Conservation (phyloP, 495 filamentous ascomycete species). For the Schizothecium vesticola region DNA sequence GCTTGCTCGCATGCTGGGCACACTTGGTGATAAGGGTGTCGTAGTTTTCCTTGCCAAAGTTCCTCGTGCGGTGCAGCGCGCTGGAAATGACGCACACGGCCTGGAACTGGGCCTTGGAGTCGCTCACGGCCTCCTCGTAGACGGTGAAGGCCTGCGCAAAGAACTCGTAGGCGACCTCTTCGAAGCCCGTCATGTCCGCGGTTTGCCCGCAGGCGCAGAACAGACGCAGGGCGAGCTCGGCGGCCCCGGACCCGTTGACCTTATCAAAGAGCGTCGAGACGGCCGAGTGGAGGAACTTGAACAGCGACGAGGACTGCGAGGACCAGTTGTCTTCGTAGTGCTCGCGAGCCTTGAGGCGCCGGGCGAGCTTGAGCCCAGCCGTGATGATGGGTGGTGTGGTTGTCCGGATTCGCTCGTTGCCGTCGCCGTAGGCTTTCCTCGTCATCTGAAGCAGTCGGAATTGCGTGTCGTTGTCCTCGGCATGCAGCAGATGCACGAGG, state of each 20-base stretch:
- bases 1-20: conserved; percentile 91
- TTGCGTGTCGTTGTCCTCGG: conserved; percentile 83
- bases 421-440: conserved; percentile 81
- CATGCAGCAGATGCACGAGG: conserved; percentile 80
- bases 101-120: conserved; percentile 94
- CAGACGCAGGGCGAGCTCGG: conserved; percentile 80
- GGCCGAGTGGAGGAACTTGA: conserved; percentile 88
- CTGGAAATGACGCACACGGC: conserved; percentile 92
- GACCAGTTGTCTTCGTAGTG: conserved; percentile 96
- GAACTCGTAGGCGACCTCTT: conserved; percentile 96
- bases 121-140: conserved; percentile 92
- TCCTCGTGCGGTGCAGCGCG: conserved; percentile 76
- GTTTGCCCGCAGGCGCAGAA: conserved; percentile 90
- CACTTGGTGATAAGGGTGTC: conserved; percentile 98
- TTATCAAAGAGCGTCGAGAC: conserved; percentile 86
- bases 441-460: conserved; percentile 89
- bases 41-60: conserved; percentile 94
- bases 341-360: conserved; percentile 83
- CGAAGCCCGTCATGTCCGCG: conserved; percentile 85
- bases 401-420: conserved; percentile 91
- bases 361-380: conserved; percentile 81
- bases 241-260: conserved; percentile 65
- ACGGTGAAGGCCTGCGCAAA: conserved; percentile 98
- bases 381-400: conserved; percentile 92
- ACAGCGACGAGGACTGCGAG: conserved; percentile 78